Conservation (phyloP, 345 rosid species). For the Theobroma cacao region DNA sequence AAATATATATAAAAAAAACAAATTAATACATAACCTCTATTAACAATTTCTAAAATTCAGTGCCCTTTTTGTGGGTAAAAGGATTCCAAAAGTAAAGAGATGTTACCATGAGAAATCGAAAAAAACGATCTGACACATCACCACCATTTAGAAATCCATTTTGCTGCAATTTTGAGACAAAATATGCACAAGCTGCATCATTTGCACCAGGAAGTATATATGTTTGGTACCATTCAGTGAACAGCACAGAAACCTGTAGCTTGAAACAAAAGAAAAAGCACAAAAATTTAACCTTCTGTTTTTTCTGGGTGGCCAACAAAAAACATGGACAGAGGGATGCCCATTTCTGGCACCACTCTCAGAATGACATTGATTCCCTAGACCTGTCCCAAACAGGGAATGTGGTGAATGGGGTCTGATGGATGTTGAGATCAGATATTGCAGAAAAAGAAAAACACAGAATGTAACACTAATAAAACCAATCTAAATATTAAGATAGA, state of each 20-base stretch:
- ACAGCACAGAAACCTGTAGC: slow-evolving; percentile 61
- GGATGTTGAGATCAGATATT: not conserved
- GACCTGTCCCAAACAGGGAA: not conserved
- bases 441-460: not conserved
- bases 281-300: not conserved
- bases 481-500: not conserved
- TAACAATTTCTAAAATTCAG: not conserved
- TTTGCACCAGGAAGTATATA: slow-evolving; percentile 68
- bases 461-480: not conserved
- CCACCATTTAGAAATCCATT: slow-evolving; percentile 80
- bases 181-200: slow-evolving; percentile 62
- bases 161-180: slow-evolving; percentile 66
- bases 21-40: not conserved
- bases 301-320: not conserved
- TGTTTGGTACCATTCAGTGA: slow-evolving; percentile 68
- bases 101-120: slow-evolving; percentile 64
- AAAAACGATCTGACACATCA: slow-evolving; percentile 72
- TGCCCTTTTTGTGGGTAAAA: not conserved
- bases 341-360: not conserved
- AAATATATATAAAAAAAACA: slow-evolving; percentile 9
- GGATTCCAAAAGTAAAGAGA: not conserved
- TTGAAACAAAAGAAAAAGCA: not conserved
- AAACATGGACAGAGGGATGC: not conserved
- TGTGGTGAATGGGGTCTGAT: not conserved
- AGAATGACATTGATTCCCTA: not conserved